Conservation (phyloP, 2,329 filamentous ascomycete genomes). For the Arthrinium phaeospermum region DNA sequence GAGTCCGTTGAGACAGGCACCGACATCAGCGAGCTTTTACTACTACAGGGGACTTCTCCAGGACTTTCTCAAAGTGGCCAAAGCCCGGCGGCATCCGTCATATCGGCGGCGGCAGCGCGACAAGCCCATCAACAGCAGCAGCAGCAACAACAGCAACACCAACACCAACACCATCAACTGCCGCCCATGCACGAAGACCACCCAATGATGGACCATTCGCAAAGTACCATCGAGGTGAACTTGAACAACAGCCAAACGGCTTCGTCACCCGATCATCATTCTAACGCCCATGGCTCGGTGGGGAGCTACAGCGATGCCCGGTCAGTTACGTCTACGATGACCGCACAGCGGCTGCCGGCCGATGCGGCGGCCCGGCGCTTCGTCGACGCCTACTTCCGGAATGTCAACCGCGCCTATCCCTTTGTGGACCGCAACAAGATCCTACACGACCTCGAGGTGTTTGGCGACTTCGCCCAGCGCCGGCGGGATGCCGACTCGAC, state of each 20-base stretch:
- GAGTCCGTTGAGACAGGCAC: conserved; percentile 44
- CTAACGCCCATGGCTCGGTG: conserved; percentile 14
- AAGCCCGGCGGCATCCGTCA: conserved; percentile 20
- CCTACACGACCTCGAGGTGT: conserved; percentile 40
- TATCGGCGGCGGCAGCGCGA: conserved; percentile 5
- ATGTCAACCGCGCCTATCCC: conserved; percentile 52
- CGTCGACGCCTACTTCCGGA: conserved; percentile 51
- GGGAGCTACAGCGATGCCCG: conserved; percentile 15
- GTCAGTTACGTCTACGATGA: conserved; percentile 10
- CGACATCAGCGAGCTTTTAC: conserved; percentile 33
- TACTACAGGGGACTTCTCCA: conserved; percentile 17
- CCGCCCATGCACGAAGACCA: conserved; percentile 18
- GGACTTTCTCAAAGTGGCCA: conserved; percentile 22
- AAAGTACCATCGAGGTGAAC: conserved; percentile 17
- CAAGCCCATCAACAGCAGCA: background rate
- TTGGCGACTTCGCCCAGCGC: conserved; percentile 32
- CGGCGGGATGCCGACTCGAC: conserved; percentile 41
- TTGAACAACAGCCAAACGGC: conserved; percentile 19
- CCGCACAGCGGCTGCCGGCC: conserved; percentile 26
- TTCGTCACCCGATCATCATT: conserved; percentile 18
- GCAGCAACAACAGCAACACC: background rate
- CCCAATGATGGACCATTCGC: conserved; percentile 20
- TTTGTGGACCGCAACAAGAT: conserved; percentile 47
- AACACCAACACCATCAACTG: background rate
- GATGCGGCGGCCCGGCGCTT: conserved; percentile 40